Conservation (phyloP, 164 flowering plant species). For the Santalum album region DNA sequence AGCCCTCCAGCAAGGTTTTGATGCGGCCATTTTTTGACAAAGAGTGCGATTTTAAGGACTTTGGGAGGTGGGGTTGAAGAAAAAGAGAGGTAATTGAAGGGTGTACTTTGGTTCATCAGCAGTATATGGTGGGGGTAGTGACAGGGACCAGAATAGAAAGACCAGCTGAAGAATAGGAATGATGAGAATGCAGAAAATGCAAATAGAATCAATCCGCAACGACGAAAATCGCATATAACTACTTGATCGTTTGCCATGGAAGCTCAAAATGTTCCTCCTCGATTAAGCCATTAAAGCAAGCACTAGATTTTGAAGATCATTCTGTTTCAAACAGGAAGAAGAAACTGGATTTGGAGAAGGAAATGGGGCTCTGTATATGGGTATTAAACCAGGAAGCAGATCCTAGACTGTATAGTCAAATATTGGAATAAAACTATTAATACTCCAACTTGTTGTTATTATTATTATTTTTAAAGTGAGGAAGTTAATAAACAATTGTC, state of each 20-base stretch:
- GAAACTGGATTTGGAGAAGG: not conserved
- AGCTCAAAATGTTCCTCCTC: not conserved
- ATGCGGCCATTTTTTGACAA: conserved; percentile 65
- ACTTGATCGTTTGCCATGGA: conserved; percentile 24
- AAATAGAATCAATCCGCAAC: conserved; percentile 16
- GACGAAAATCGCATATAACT: conserved; percentile 19
- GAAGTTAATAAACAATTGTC: too few relatives aligned
- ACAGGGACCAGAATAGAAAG: conserved; percentile 20
- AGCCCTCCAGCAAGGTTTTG: conserved; percentile 53
- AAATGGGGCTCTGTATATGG: conserved; percentile 10
- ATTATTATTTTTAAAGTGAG: too few relatives aligned
- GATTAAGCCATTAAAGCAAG: not conserved
- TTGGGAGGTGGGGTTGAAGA: conserved; percentile 28
- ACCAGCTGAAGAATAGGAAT: conserved; percentile 25
- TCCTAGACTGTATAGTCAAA: not conserved
- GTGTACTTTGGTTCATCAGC: conserved; percentile 9
- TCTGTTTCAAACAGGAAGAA: too few relatives aligned
- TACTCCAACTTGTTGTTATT: too few relatives aligned
- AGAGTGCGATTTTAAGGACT: conserved; percentile 59
- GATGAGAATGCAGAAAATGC: conserved; percentile 22
- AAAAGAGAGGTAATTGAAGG: conserved; percentile 39
- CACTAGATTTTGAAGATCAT: too few relatives aligned
- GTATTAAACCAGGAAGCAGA: not conserved
- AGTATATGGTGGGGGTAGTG: conserved; percentile 9
- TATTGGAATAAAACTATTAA: not conserved